phyloP scores from a whole-genome alignment of 2,329 filamentous ascomycete species.

The Paramyrothecium sp. region DNA sequence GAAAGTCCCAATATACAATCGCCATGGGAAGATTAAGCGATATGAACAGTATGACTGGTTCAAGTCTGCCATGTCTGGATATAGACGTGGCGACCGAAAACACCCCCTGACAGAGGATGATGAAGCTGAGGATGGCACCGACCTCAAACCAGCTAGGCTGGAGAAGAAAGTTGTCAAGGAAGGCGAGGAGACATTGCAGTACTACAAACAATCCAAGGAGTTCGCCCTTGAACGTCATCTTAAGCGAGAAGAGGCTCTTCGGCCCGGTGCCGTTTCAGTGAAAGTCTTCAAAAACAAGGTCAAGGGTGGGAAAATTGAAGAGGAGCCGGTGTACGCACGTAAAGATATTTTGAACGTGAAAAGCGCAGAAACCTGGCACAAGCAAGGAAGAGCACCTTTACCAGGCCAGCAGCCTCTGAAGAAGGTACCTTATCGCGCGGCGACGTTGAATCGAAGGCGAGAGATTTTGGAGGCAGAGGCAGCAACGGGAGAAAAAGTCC shows the following conservation, averaged over 20 bases:
- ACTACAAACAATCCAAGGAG: constrained; percentile 82
- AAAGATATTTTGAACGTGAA: constrained; percentile 82
- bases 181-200: constrained; percentile 80
- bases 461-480: constrained; percentile 86
- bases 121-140: constrained; percentile 74
- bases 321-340: constrained; percentile 79
- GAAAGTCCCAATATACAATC: constrained; percentile 78
- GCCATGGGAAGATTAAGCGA: constrained; percentile 71
- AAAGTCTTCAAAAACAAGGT: constrained; percentile 72
- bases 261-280: constrained; percentile 65
- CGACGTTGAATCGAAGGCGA: constrained; percentile 81
- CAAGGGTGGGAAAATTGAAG: constrained; percentile 70
- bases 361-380: constrained; percentile 95
- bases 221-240: constrained; percentile 85
- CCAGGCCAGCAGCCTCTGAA: constrained; percentile 76
- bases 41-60: constrained; percentile 90
- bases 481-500: constrained; percentile 75
- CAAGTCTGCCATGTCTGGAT: constrained; percentile 73
- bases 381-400: constrained; percentile 80
- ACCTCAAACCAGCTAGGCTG: constrained; percentile 70
- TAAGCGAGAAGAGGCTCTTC: constrained; percentile 86
- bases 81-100: constrained; percentile 49
- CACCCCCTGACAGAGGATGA: constrained; percentile 68
- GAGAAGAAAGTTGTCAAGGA: constrained; percentile 73
- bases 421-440: constrained; percentile 83